Base-by-base conservation (phyloP, 2,329 filamentous ascomycete species). In the Aspergillus latus region DNA sequence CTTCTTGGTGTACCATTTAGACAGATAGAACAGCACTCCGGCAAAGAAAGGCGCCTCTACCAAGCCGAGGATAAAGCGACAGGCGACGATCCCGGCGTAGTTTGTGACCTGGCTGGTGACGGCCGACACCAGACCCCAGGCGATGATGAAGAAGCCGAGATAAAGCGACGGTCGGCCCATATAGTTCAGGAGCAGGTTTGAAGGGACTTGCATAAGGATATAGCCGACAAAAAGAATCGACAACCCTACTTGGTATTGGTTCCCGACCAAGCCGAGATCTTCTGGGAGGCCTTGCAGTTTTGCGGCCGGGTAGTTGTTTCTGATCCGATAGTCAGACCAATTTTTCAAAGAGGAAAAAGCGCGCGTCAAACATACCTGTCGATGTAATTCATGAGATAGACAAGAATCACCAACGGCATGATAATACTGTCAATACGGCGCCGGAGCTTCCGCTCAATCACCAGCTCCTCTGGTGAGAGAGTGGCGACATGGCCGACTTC, bases 1-100 rank as follows among this genome's bases (percentile, higher is more conserved):
- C 45, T 78, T 75, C 56, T 78, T 78, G 2, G 80, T 82, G 62
- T 82, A 83, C 78, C 79, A 82, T 52, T 75, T 77, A 10, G 74
- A 77, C 5, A 80, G 70, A 52, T 78, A 78, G 65, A 78, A 79
- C 4, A 80, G 64, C n/a, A 76, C 73, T 3, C 78, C 78, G 10
- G 78, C 66, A 63, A 77, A 74, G 59, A 73, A 80, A 2, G 78
- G 76, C 2, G 78, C 79, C 62, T 81, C 78, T 10, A 76, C 74
- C 26, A 77, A 57, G 16, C 74, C 75, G 3, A 78, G 70, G 15
- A 80, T 64, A 44, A 80, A 77, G 11, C 77, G 73, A 53, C 75
- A 78, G 0, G 72, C 76, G 9, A 78, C 68, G 34, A 80, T 77
- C 2, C 71, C 70, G 5, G 72, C 72, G 59, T 72, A 78, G 52